Percentiles rank a stretch among this genome's conserved stretches.
Conservation (phyloP, 2,329 filamentous ascomycete species). For the Aureobasidium sp. region DNA sequence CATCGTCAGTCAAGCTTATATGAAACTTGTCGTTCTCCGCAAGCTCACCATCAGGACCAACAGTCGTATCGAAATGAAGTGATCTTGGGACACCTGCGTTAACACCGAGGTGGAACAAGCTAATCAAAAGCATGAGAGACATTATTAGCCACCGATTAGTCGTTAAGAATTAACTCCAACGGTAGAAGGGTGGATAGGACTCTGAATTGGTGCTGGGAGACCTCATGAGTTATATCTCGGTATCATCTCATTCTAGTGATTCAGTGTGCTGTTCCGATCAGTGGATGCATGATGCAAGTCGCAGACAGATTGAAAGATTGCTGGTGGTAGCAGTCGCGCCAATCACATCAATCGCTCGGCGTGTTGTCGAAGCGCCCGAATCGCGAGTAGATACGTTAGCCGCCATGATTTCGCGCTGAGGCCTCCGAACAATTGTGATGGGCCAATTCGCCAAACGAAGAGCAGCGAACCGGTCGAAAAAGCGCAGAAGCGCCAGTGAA, state of each 20-base stretch:
- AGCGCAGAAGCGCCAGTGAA: background rate
- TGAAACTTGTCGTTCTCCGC: background rate
- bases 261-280: background rate
- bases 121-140: background rate
- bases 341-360: background rate
- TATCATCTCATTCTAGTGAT: too few species aligned
- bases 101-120: background rate
- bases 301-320: background rate
- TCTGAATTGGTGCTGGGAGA: background rate
- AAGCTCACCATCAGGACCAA: slow-evolving; percentile 7
- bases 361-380: background rate
- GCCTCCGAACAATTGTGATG: background rate
- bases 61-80: background rate
- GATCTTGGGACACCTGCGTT: background rate
- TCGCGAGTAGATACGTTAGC: background rate
- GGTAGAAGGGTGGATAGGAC: background rate
- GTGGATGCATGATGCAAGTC: background rate
- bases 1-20: background rate
- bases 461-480: background rate
- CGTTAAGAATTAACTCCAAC: background rate
- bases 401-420: background rate
- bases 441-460: background rate
- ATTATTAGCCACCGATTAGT: background rate
- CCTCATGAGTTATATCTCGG: background rate
- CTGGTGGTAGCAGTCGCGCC: background rate